A percentile compares a stretch with the other conserved stretches of the same genome.
phyloP scores from a whole-genome alignment of 148 eudicot genomes.

The Heliamphora exappendiculata region DNA sequence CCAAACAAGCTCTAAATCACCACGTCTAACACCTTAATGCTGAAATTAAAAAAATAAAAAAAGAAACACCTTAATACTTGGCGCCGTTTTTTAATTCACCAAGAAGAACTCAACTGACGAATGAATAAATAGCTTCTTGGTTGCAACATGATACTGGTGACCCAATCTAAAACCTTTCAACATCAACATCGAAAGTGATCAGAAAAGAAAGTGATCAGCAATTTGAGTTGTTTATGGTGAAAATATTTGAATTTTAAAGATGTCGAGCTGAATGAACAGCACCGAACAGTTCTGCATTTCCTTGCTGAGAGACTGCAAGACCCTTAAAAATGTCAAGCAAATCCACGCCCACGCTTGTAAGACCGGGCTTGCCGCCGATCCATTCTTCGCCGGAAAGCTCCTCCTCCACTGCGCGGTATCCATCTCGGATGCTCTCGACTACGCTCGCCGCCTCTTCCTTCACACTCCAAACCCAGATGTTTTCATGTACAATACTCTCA shows the following conservation, averaged over 20 bases:
- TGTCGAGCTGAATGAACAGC: conserved; percentile 12
- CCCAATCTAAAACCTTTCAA: too few relatives aligned
- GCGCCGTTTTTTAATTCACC: too few relatives aligned
- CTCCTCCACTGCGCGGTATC: conserved; percentile 33
- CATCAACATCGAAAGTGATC: too few relatives aligned
- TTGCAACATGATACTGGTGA: too few relatives aligned
- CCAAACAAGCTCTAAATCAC: too few relatives aligned
- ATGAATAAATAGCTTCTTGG: too few relatives aligned
- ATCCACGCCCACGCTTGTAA: conserved; percentile 36
- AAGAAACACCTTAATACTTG: too few relatives aligned
- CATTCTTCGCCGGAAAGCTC: conserved; percentile 41
- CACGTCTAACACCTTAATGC: too few relatives aligned
- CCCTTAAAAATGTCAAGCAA: conserved; percentile 34
- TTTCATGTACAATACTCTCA: conserved; percentile 60
- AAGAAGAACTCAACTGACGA: too few relatives aligned
- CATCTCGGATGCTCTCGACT: conserved; percentile 30
- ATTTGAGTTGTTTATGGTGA: background rate
- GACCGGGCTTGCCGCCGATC: conserved; percentile 28
- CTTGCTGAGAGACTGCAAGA: conserved; percentile 34
- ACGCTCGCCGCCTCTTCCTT: conserved; percentile 33
- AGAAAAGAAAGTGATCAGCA: too few relatives aligned
- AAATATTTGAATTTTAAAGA: background rate
- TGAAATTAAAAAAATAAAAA: too few relatives aligned
- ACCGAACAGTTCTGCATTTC: conserved; percentile 22
- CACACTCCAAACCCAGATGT: conserved; percentile 35